phyloP scores from a whole-genome alignment of 768 basidiomycete species.

The Pleurotus ostreatus region DNA sequence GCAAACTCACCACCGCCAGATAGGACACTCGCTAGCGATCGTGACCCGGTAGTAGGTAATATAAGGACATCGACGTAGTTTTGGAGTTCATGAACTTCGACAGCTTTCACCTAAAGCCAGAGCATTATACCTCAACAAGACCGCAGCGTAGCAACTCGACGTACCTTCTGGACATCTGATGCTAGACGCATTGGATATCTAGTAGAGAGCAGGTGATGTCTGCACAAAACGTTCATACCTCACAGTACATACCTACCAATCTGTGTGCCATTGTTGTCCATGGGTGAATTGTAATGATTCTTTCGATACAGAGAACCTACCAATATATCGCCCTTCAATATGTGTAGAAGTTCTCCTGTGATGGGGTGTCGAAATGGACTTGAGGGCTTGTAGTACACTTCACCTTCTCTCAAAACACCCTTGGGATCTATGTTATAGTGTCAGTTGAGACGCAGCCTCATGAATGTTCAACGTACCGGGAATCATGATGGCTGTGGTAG shows the following conservation, averaged over 20 bases:
- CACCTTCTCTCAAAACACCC: slow-evolving; percentile 52
- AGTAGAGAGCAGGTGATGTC: slow-evolving; percentile 20
- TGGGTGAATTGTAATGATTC: not conserved
- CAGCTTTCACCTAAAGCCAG: slow-evolving; percentile 25
- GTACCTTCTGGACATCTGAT: slow-evolving; percentile 69
- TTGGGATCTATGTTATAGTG: slow-evolving; percentile 48
- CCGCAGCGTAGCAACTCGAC: not conserved
- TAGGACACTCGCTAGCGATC: slow-evolving; percentile 62
- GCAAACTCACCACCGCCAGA: slow-evolving; percentile 62
- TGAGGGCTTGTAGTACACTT: slow-evolving; percentile 59
- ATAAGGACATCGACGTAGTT: slow-evolving; percentile 59
- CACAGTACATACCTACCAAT: slow-evolving; percentile 28
- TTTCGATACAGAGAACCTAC: slow-evolving; percentile 32
- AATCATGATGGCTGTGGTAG: slow-evolving; percentile 58
- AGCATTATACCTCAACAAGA: not conserved
- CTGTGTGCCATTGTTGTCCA: slow-evolving; percentile 15
- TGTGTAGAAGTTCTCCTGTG: slow-evolving; percentile 37
- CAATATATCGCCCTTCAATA: slow-evolving; percentile 56
- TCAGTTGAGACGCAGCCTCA: not conserved
- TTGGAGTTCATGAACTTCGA: slow-evolving; percentile 43
- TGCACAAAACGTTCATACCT: no score
- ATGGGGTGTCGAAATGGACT: slow-evolving; percentile 32
- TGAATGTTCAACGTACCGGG: slow-evolving; percentile 43
- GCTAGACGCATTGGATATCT: slow-evolving; percentile 72
- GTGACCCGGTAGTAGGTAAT: slow-evolving; percentile 49